Base-by-base conservation (phyloP, 2,329 filamentous ascomycete species). In the Eutypella sp. region DNA sequence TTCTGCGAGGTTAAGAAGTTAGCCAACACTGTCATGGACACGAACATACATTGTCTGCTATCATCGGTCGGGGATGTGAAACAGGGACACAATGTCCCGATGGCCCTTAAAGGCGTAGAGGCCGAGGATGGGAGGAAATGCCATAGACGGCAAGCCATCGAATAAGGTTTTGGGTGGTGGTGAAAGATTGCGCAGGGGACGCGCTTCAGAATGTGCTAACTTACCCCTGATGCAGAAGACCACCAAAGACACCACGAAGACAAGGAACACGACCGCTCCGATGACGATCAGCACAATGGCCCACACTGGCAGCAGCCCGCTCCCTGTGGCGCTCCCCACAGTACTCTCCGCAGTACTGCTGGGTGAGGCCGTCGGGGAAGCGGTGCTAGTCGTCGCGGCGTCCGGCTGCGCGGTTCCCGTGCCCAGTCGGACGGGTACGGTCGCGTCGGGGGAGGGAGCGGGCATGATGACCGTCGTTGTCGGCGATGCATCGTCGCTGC, bases 281-380 rank as follows among this genome's bases (percentile, higher is more conserved):
- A 25, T n/a, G n/a, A 39, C 23, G 42, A 48, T 41, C 10, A 41
- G 13, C 9, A 18, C 24, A 24, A 41, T 31, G 13, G 40, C 40
- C 40, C 40, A 41, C 13, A 5, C 16, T 16, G 40, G 40, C 24
- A 41, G 33, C 9, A 37, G 9, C 19, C 7, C 7, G 4, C 36
- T 20, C 10, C 10, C 9, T 10, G 36, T 2, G 19, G 10, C 11
- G 13, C 19, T 22, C 10, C 5, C 5, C 13, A 8, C n/a, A n/a
- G 36, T n/a, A n/a, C n/a, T n/a, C n/a, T n/a, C n/a, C n/a, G n/a
- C 13, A 13, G 25, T 13, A 29, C 25, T 29, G 25, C 7, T 29
- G 25, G 25, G 25, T 7, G 25, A 7, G 7, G 25, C 7, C 25
- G 25, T 29, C 7, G 25, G 13, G 25, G 25, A 29, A 13, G 7